These are phyloP conservation scores for Raffaelea albimanens DNA, from an alignment of 2,329 filamentous ascomycete species.

Conservation along the genomic window DNA sequence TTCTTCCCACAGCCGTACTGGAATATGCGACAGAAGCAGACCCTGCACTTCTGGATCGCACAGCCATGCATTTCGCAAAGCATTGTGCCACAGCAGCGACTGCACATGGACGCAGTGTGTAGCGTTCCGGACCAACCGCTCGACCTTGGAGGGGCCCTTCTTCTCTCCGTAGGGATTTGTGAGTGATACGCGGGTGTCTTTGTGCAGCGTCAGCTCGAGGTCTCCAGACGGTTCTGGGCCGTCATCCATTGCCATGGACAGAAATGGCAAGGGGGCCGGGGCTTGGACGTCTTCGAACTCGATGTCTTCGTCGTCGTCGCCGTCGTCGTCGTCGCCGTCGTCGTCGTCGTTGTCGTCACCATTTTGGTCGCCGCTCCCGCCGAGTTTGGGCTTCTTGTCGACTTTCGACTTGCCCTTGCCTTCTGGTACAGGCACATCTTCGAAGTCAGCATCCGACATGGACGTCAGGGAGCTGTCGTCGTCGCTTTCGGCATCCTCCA, in stretches of 20 bases:
- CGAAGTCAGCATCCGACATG: constrained; percentile 48
- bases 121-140: constrained; percentile 65
- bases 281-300: constrained; percentile 50
- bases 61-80: constrained; percentile 73
- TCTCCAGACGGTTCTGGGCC: constrained; percentile 50
- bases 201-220: constrained; percentile 62
- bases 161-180: constrained; percentile 55
- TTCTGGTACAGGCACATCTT: constrained; percentile 31
- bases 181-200: constrained; percentile 49
- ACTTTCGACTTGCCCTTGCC: constrained; percentile 24
- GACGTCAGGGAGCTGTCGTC: constrained; percentile 40
- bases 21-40: constrained; percentile 64
- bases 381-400: constrained; percentile 19
- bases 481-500: constrained; percentile 12
- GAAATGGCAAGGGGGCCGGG: constrained; percentile 24
- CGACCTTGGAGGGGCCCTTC: constrained; percentile 78
- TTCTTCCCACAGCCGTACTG: constrained; percentile 59
- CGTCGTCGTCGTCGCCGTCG: constrained; percentile 32
- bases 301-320: constrained; percentile 53
- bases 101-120: constrained; percentile 89
- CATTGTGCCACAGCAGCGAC: constrained; percentile 81
- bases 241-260: constrained; percentile 16
- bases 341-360: constrained; percentile 51
- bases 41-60: constrained; percentile 69
- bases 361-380: constrained; percentile 31